These are phyloP conservation scores for Pichia sp. DNA, from an alignment of 1,139 yeast genomes.

Conservation along the genomic window DNA sequence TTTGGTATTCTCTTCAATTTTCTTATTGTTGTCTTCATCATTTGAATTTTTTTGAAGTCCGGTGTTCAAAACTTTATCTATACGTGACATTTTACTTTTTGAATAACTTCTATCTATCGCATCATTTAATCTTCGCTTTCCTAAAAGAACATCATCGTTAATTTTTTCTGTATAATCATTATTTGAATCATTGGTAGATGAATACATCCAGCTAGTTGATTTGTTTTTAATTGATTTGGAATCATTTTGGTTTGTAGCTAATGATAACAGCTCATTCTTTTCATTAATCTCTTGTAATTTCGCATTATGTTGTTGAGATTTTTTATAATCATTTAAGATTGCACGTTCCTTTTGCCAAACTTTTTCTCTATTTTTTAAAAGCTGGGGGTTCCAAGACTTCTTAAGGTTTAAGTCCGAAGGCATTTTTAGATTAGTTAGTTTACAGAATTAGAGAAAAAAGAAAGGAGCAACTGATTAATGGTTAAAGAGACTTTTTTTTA, in stretches of 20 bases:
- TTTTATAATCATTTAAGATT: constrained; percentile 62
- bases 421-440: constrained; percentile 28
- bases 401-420: constrained; percentile 84
- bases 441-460: too few species aligned
- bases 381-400: constrained; percentile 95
- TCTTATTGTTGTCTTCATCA: constrained; percentile 14
- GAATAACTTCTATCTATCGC: constrained; percentile 20
- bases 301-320: constrained; percentile 55
- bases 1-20: background rate
- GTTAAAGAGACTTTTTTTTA: too few species aligned
- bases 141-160: constrained; percentile 44
- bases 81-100: constrained; percentile 5
- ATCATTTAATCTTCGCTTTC: constrained; percentile 42
- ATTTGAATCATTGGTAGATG: constrained; percentile 39
- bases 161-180: constrained; percentile 16
- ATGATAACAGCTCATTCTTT: constrained; percentile 43
- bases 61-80: constrained; percentile 21
- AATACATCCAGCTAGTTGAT: constrained; percentile 79
- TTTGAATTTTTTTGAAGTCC: constrained; percentile 12
- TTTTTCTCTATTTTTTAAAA: constrained; percentile 76
- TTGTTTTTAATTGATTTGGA: constrained; percentile 17
- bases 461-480: too few species aligned
- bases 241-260: constrained; percentile 32
- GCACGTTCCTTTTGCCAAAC: constrained; percentile 84
- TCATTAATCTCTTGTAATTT: constrained; percentile 66